These are phyloP conservation scores for Rhizopogon vulgaris DNA, from an alignment of 768 basidiomycete species.

Conservation along the genomic window DNA sequence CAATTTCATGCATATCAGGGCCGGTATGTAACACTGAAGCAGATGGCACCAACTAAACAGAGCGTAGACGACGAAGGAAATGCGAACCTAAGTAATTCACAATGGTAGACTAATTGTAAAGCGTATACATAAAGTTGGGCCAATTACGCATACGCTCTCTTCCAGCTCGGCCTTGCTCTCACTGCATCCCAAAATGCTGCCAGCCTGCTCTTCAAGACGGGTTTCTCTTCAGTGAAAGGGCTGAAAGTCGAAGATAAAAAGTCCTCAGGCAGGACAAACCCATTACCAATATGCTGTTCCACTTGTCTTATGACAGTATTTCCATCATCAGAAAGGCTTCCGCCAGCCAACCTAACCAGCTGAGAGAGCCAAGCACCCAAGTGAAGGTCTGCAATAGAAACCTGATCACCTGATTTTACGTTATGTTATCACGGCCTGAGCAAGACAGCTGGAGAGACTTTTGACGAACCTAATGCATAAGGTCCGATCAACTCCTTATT, in stretches of 20 bases:
- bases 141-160: slow-evolving; percentile 46
- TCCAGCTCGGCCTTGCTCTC: slow-evolving; percentile 63
- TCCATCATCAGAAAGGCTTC: slow-evolving; percentile 43
- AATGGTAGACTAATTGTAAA: too few species aligned
- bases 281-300: slow-evolving; percentile 44
- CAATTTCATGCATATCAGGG: too few species aligned
- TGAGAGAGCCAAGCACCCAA: slow-evolving; percentile 70
- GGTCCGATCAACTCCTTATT: slow-evolving; percentile 59
- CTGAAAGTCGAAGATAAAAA: slow-evolving; percentile 17
- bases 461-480: slow-evolving; percentile 51
- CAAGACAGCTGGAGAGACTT: neutral
- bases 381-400: slow-evolving; percentile 78
- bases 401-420: slow-evolving; percentile 58
- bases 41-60: too few species aligned
- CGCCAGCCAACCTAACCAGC: slow-evolving; percentile 54
- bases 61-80: too few species aligned
- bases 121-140: neutral
- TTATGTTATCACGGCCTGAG: neutral
- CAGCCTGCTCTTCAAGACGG: slow-evolving; percentile 45
- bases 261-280: slow-evolving; percentile 39
- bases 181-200: slow-evolving; percentile 68
- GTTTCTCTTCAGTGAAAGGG: slow-evolving; percentile 13
- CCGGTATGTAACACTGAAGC: too few species aligned
- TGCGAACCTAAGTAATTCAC: too few species aligned
- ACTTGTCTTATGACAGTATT: slow-evolving; percentile 43